Base-by-base conservation (phyloP, 1,284 basidiomycete genomes). In the Ustilago tritici region DNA sequence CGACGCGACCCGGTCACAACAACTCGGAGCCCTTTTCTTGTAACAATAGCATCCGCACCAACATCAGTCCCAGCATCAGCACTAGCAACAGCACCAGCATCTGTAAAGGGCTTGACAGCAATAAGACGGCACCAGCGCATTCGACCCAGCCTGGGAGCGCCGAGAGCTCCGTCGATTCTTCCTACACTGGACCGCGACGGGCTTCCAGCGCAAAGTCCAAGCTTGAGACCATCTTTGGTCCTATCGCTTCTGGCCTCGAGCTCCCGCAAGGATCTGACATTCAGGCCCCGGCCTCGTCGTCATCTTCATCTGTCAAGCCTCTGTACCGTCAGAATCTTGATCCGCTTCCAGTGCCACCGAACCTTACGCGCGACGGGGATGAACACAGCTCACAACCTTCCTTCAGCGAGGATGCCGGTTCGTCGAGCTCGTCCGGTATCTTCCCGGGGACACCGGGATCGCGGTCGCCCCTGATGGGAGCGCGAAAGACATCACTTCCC, bases 181-280 rank as follows among this genome's bases (percentile, higher is more conserved):
- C 17, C 43, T n/a, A 3, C 40, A 35, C 10, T 43, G 52, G 36
- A 43, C 36, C 32, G 7, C 43, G 68, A 9, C 58, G 62, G 3
- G 58, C 54, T 1, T 65, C 62, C 4, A 61, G 62, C 38, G 61
- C 58, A 40, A 65, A 65, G 50, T 70, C 68, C 38, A 62, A 70
- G 35, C 58, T 70, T 7, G 68, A 70, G n/a, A 28, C 62, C 28
- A 54, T 70, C 49, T 70, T 70, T 41, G 68, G 68, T 0, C 68
- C 62, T 5, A 19, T 65, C 9, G 68, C 68, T 9, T 57, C 58
- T 17, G 62, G 68, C 4, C 62, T 70, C 32, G 68, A 70, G 34
- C 41, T 57, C n/a, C 57, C 49, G 5, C 28, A 23, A 31, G 31
- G 49, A 32, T 50, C 56, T 5, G 54, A 56, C 23, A 38, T n/a